phyloP scores from a whole-genome alignment of 306 rosid genomes.

The Ziziphus jujuba region DNA sequence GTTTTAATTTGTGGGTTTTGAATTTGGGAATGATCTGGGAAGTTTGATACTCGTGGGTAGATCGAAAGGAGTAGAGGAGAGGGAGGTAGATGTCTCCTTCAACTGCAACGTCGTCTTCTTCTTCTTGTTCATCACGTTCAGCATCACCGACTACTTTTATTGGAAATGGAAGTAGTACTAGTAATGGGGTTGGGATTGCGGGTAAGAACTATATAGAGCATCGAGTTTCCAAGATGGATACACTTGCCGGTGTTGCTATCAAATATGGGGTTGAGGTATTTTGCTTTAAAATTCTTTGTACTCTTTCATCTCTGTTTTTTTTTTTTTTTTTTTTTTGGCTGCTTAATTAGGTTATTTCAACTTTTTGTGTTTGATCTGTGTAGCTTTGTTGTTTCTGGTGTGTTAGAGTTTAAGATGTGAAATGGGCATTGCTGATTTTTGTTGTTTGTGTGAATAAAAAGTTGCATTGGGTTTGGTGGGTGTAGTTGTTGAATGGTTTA shows the following conservation, averaged over 20 bases:
- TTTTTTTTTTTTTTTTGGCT: not conserved
- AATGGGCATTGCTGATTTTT: not conserved
- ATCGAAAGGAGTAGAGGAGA: not conserved
- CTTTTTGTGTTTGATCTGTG: not conserved
- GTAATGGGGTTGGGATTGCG: slow-evolving; percentile 14
- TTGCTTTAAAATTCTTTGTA: not conserved
- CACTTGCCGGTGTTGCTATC: slow-evolving; percentile 88
- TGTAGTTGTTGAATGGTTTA: not conserved
- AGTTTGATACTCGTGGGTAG: not conserved
- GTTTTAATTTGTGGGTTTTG: no score
- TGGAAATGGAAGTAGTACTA: not conserved
- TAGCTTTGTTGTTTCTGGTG: not conserved
- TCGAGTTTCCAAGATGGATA: slow-evolving; percentile 73
- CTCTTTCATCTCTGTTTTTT: not conserved
- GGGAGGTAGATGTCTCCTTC: slow-evolving; percentile 1
- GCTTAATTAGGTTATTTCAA: not conserved
- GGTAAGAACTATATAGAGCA: slow-evolving; percentile 62
- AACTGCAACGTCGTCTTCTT: not conserved
- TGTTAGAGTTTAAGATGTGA: not conserved
- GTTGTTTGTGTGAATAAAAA: not conserved
- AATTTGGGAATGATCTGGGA: not conserved
- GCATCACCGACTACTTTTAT: not conserved
- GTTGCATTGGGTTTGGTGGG: not conserved
- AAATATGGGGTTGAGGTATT: slow-evolving; percentile 92
- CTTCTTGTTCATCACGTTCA: not conserved